phyloP scores from a whole-genome alignment of 2,329 filamentous ascomycete species.

The Colletotrichum sp. region DNA sequence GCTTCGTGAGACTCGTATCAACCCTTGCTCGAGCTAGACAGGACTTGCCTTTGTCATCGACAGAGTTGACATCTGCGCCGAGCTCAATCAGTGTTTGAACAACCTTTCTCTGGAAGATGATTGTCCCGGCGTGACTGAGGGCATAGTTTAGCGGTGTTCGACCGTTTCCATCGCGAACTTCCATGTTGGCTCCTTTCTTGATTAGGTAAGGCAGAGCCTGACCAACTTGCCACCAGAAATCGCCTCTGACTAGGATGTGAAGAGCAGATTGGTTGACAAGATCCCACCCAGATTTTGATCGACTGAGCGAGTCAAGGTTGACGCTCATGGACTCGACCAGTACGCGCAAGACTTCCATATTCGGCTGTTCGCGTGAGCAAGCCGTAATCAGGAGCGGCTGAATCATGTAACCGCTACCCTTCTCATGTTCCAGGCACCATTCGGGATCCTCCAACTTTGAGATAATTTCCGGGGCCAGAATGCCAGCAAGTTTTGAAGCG shows the following conservation, averaged over 20 bases:
- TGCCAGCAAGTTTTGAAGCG: neutral
- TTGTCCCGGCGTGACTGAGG: neutral
- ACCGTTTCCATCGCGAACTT: neutral
- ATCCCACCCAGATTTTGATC: neutral
- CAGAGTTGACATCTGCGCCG: neutral
- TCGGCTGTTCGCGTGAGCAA: slow-evolving; percentile 33
- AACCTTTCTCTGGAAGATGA: neutral
- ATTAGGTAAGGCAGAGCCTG: neutral
- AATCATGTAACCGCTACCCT: neutral
- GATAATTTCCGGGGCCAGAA: neutral
- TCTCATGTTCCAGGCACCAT: neutral
- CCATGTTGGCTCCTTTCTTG: neutral
- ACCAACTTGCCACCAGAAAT: neutral
- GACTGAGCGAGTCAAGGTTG: slow-evolving; percentile 29
- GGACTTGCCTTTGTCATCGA: neutral
- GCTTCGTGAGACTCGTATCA: neutral
- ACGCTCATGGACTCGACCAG: slow-evolving; percentile 36
- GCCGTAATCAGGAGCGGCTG: slow-evolving; percentile 30
- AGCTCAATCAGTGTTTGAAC: neutral
- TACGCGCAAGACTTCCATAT: slow-evolving; percentile 38
- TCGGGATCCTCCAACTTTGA: neutral
- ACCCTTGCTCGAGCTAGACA: neutral
- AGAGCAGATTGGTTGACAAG: neutral
- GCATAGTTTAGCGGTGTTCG: neutral
- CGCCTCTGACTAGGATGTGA: neutral